Percentiles rank a stretch among this genome's conserved stretches.
These are phyloP conservation scores for Penicilliopsis zonata DNA, from an alignment of 495 filamentous ascomycete genomes.

Conservation along the genomic window DNA sequence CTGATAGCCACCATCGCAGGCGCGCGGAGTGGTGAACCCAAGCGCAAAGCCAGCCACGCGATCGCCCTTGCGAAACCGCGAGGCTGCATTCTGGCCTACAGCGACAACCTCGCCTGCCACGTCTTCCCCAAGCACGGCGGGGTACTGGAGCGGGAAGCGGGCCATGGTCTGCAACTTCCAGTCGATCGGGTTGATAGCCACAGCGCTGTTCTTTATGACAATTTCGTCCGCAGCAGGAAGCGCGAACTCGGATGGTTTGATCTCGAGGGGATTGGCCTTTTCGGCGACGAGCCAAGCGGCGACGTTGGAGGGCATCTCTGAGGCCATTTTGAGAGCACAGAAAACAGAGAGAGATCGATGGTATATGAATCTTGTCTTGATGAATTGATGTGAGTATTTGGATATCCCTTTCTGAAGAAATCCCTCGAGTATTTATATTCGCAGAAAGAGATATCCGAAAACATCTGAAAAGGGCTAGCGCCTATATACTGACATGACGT, in stretches of 20 bases:
- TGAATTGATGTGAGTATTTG: too few species aligned
- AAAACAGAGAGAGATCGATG: too few species aligned
- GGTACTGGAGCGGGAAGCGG: too few species aligned
- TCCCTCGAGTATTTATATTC: too few species aligned
- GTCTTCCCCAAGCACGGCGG: constrained; percentile 36
- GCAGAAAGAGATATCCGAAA: too few species aligned
- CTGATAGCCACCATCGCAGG: constrained; percentile 24
- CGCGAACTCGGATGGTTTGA: constrained; percentile 20
- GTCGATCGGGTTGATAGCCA: constrained; percentile 16
- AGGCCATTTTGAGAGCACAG: background rate
- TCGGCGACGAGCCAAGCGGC: constrained; percentile 15
- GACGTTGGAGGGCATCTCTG: constrained; percentile 8
- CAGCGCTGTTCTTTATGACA: constrained; percentile 25
- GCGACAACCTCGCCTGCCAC: constrained; percentile 35
- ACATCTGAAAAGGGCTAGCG: too few species aligned
- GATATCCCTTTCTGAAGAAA: too few species aligned
- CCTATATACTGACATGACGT: too few species aligned
- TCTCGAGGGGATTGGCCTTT: constrained; percentile 18
- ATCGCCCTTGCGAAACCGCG: constrained; percentile 29
- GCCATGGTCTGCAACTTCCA: too few species aligned
- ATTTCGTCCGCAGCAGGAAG: constrained; percentile 17
- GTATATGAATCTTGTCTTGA: too few species aligned
- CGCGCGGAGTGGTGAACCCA: too few species aligned
- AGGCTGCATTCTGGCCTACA: constrained; percentile 29
- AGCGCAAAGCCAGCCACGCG: constrained; percentile 4